phyloP scores from a whole-genome alignment of 208 protist genomes.

The Phytomonas francai region DNA sequence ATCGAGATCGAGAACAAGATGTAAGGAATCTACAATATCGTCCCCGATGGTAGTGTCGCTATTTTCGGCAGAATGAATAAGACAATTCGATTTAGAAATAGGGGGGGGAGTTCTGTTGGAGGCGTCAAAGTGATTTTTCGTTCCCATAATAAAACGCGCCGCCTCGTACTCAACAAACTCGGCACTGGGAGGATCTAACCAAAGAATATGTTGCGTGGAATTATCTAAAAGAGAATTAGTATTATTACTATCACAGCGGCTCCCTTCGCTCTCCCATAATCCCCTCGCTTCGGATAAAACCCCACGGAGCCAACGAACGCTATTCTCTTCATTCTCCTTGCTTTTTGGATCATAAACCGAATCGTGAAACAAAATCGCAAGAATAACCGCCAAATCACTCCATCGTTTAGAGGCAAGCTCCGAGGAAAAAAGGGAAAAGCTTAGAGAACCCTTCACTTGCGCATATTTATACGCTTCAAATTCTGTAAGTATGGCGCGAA shows the following conservation, averaged over 20 bases:
- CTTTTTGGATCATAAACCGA: constrained; percentile 53
- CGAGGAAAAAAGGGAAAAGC: too few relatives aligned
- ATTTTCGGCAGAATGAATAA: too few relatives aligned
- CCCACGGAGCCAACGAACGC: constrained; percentile 14
- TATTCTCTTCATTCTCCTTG: constrained; percentile 64
- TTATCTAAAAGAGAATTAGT: too few relatives aligned
- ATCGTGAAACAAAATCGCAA: constrained; percentile 80
- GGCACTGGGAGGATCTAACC: too few relatives aligned
- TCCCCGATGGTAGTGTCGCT: background rate
- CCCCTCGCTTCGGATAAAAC: constrained; percentile 6
- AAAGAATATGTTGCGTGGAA: too few relatives aligned
- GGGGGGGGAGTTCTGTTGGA: too few relatives aligned
- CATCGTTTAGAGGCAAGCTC: constrained; percentile 4
- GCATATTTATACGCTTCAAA: background rate
- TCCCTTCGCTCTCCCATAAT: background rate
- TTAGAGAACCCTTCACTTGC: too few relatives aligned
- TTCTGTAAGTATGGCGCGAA: constrained; percentile 45
- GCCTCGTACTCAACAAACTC: background rate
- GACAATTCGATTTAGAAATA: too few relatives aligned
- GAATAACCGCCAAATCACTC: constrained; percentile 28
- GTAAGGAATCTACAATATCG: constrained; percentile 12
- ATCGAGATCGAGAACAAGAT: constrained; percentile 68
- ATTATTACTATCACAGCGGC: too few relatives aligned
- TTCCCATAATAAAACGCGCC: background rate
- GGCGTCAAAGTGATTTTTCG: background rate